Base-by-base conservation (phyloP, 768 basidiomycete genomes). In the Mrakia gelida region DNA sequence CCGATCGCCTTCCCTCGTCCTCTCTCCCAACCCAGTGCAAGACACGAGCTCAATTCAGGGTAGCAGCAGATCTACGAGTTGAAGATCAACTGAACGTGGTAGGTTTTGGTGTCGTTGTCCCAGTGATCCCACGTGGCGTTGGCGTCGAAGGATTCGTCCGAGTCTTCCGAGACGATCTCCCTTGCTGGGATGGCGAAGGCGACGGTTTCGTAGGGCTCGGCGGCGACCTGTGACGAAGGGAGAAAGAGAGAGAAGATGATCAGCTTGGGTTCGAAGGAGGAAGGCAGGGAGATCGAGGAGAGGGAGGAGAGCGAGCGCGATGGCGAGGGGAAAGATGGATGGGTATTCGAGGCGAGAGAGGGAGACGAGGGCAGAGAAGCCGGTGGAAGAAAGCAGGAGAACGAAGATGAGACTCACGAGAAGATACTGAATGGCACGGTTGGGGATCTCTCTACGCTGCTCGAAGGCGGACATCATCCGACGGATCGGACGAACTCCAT, bases 401-500 rank as follows among this genome's bases (percentile, higher is more conserved):
- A 38, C 30, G 56, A 30, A 30, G 54, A 49, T 49, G 32, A 15
- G 56, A 89, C 95, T 82, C 82, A 98, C 96, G 79, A 98, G 93
- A 82, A 98, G 89, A 85, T 98, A 98, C 83, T 98, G 97, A 84
- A 96, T 95, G 18, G 94, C 92, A 84, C 95, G 92, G 87, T 98
- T 98, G 0, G 95, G 95, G 13, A 92, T 91, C 85, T 98, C 97
- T 82, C 92, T 87, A 84, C 93, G 93, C 85, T 98, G 97, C 86
- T 99, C 97, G 91, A 95, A 99, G 79, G 94, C 92, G 82, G 93
- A 95, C 97, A 98, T 98, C 85, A 98, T 96, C 71, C 97, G 89
- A 80, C 94, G 87, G 75, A 93, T 88, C 61, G 97, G 97, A 56
- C 90, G 85, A 72, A 95, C 92, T 38, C 88, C 94, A 9, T 89